Evolutionary conservation across 2,329 filamentous ascomycete genomes (phyloP), one percentile per base, ranked within the genome.

Genomic region (Orbilia oligospora): DNA sequence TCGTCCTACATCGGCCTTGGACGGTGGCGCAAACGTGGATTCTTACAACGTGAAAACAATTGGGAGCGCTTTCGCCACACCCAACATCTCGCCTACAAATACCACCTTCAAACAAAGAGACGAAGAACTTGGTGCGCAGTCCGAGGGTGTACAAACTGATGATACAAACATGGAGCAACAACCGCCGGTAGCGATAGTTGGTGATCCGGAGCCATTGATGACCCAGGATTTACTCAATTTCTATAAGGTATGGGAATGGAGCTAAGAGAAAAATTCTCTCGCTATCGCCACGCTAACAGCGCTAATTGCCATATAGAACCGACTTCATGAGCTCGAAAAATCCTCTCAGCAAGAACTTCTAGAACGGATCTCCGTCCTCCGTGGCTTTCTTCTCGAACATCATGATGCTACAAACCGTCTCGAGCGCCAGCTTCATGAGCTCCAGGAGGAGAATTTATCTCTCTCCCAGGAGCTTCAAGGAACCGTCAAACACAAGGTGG

Each of bases 141-240:
- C 36, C 56, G 56, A 61, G 18, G 56, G 20, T n/a, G 12, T 44
- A 27, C 56, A 61, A 61, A 16, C 51, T 56, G 51, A 44, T 44
- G 36, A 36, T 48, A 69, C 75, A 33, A 44, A 64, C 20, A 78
- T 78, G 75, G 75, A 78, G 20, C 46, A 55, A 68, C 68, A 72
- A 49, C 68, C 68, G 53, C 68, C 75, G 75, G 75, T 78, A 78
- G 75, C 68, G 38, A 78, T 78, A 48, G 67, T 78, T 72, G 75
- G 75, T 22, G 75, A 78, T 71, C 75, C 75, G 64, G 75, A 78
- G 63, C 75, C 75, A 61, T 78, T 78, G 68, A 78, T 78, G 75
- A 78, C 75, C 27, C 75, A 78, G 55, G 75, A 78, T 51, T 55
- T 78, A 18, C 55, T 78, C 14, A 78, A 78, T 36, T 78, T 78